Evolutionary conservation across 805 yeast species (phyloP).

Genomic region (Tetrapisispora nanseiensis): DNA sequence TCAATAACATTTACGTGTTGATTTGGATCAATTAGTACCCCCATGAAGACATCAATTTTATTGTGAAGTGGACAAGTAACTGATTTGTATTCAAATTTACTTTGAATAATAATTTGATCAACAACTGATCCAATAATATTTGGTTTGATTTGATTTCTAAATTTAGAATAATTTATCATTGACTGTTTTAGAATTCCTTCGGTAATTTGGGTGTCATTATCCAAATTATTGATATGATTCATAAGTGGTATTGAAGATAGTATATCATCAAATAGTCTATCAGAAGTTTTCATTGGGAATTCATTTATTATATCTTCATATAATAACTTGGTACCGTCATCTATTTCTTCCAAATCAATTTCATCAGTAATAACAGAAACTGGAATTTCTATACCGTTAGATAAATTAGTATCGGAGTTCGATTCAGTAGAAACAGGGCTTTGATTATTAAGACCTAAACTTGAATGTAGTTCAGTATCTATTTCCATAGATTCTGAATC

Average conservation of each 20-base stretch:
- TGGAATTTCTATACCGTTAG: background rate
- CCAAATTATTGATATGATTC: background rate
- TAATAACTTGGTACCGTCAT: conserved; percentile 22
- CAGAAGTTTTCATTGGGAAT: conserved; percentile 49
- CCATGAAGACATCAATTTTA: conserved; percentile 27
- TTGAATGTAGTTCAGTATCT: background rate
- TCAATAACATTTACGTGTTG: conserved; percentile 5
- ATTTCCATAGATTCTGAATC: conserved; percentile 2
- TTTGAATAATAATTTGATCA: conserved; percentile 25
- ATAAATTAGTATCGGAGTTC: background rate
- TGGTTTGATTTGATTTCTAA: conserved; percentile 13
- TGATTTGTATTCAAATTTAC: conserved; percentile 22
- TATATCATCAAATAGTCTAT: conserved; percentile 58
- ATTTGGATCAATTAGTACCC: conserved; percentile 10
- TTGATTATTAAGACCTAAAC: background rate
- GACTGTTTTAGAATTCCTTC: conserved; percentile 25
- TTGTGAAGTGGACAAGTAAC: conserved; percentile 21
- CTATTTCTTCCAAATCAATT: conserved; percentile 4
- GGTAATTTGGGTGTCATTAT: conserved; percentile 3
- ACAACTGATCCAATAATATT: conserved; percentile 20
- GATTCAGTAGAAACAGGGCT: background rate
- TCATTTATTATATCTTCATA: conserved; percentile 13
- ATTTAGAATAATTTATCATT: conserved; percentile 26
- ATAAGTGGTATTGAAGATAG: conserved; percentile 34
- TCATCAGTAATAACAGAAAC: background rate